Percentiles rank a stretch among this genome's conserved stretches.
These are phyloP conservation scores for Lepraria neglecta DNA, from an alignment of 495 filamentous ascomycete species.

Conservation along the genomic window DNA sequence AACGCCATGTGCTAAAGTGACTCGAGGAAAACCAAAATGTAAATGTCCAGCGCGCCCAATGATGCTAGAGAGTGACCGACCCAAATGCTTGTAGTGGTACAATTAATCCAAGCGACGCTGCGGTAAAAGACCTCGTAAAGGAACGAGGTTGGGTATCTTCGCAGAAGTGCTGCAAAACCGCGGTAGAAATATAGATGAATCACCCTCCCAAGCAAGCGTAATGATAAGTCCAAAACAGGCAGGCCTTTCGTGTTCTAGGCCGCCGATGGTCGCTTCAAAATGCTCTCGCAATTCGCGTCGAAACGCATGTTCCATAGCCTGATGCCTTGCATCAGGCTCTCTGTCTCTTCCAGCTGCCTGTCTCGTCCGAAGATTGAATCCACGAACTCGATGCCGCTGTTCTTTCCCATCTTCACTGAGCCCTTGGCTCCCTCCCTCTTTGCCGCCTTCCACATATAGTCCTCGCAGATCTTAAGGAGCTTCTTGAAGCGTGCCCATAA, in stretches of 20 bases:
- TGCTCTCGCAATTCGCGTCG: conserved; percentile 92
- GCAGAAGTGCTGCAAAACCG: conserved; percentile 15
- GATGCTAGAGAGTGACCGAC: not conserved
- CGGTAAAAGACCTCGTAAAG: conserved; percentile 3
- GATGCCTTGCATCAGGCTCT: conserved; percentile 88
- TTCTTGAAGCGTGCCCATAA: conserved; percentile 80
- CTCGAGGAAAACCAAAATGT: not conserved
- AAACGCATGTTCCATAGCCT: conserved; percentile 93
- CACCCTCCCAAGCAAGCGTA: conserved; percentile 10
- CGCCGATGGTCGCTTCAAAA: conserved; percentile 55
- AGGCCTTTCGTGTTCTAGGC: not conserved
- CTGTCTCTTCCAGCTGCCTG: conserved; percentile 84
- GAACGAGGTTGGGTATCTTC: conserved; percentile 18
- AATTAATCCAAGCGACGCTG: conserved; percentile 1
- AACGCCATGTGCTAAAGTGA: not conserved
- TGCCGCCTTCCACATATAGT: conserved; percentile 81
- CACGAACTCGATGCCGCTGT: conserved; percentile 92
- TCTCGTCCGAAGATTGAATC: conserved; percentile 94
- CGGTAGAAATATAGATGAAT: conserved; percentile 5
- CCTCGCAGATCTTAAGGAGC: conserved; percentile 83
- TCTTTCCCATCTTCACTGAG: conserved; percentile 77
- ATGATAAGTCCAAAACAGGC: conserved; percentile 14
- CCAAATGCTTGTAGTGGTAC: conserved; percentile 9
- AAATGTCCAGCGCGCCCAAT: conserved; percentile 1
- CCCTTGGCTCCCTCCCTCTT: conserved; percentile 59